Evolutionary conservation across 2,329 filamentous ascomycete species (phyloP).

Genomic region (Pseudogymnoascus sp.): DNA sequence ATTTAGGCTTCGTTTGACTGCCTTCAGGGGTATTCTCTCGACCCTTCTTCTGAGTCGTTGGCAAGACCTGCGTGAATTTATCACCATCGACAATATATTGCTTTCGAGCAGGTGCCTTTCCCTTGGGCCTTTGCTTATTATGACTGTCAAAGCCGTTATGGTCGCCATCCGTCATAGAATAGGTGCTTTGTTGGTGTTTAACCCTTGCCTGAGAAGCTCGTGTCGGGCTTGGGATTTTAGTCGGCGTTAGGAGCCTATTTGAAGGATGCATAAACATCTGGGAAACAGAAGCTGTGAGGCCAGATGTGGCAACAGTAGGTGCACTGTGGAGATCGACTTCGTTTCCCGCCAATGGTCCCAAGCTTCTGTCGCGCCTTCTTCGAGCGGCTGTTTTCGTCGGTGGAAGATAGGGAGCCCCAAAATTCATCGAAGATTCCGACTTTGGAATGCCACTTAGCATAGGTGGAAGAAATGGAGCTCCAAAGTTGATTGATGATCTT

Average conservation of each 20-base stretch:
- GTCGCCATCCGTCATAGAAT: background rate
- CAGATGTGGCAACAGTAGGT: conserved; percentile 18
- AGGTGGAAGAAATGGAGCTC: conserved; percentile 6
- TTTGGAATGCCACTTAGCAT: background rate
- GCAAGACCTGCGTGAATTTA: background rate
- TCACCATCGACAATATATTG: background rate
- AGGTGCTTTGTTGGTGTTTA: background rate
- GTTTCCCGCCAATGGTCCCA: conserved; percentile 16
- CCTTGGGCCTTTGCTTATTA: conserved; percentile 8
- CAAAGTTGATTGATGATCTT: background rate
- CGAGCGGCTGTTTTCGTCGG: background rate
- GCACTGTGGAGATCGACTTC: conserved; percentile 12
- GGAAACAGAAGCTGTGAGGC: conserved; percentile 18
- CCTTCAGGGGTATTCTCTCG: background rate
- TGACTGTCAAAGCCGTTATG: background rate
- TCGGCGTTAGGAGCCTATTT: background rate
- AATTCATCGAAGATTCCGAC: background rate
- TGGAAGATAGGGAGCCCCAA: background rate
- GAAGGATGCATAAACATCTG: conserved; percentile 5
- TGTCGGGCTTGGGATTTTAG: background rate
- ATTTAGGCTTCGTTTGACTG: background rate
- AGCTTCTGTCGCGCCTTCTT: conserved; percentile 18
- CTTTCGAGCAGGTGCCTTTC: background rate
- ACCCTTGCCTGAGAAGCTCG: background rate
- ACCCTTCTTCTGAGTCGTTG: background rate